These are phyloP conservation scores for Phialophora expanda DNA, from an alignment of 2,329 filamentous ascomycete genomes.

Conservation along the genomic window DNA sequence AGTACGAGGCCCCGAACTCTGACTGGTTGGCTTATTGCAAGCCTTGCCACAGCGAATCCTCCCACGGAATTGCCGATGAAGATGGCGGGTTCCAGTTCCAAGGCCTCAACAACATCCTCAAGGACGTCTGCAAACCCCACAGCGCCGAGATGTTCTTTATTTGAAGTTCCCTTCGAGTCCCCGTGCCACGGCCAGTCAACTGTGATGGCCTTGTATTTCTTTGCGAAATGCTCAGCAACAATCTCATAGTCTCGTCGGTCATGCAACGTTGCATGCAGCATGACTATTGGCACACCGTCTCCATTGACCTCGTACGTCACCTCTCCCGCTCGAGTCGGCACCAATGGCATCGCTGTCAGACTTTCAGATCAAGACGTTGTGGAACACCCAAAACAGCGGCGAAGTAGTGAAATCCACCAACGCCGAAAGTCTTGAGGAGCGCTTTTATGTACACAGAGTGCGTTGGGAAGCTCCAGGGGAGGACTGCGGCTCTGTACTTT, in stretches of 20 bases:
- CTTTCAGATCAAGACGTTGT: not conserved
- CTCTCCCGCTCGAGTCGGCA: constrained; percentile 15
- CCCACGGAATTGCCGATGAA: constrained; percentile 17
- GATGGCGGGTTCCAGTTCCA: constrained; percentile 9
- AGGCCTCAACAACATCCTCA: constrained; percentile 12
- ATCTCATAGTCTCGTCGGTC: constrained; percentile 17
- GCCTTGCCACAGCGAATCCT: constrained; percentile 15
- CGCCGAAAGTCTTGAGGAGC: not conserved
- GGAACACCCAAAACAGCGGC: not conserved
- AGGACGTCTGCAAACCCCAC: constrained; percentile 14
- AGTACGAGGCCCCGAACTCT: constrained; percentile 13
- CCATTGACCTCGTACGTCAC: constrained; percentile 4
- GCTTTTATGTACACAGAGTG: not conserved
- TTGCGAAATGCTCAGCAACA: constrained; percentile 8
- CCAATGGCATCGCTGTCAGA: not conserved
- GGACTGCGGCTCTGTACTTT: constrained; percentile 1
- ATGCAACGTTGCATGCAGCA: constrained; percentile 17
- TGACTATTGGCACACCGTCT: constrained; percentile 11
- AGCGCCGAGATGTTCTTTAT: constrained; percentile 3
- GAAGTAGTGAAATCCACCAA: not conserved
- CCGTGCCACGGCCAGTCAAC: constrained; percentile 20
- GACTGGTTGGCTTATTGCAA: constrained; percentile 11
- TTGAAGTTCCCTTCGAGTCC: constrained; percentile 8
- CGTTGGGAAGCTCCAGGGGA: not conserved
- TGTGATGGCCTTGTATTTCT: constrained; percentile 12